Conservation (phyloP, 2,329 filamentous ascomycete species). For the Penicillium digitatum region DNA sequence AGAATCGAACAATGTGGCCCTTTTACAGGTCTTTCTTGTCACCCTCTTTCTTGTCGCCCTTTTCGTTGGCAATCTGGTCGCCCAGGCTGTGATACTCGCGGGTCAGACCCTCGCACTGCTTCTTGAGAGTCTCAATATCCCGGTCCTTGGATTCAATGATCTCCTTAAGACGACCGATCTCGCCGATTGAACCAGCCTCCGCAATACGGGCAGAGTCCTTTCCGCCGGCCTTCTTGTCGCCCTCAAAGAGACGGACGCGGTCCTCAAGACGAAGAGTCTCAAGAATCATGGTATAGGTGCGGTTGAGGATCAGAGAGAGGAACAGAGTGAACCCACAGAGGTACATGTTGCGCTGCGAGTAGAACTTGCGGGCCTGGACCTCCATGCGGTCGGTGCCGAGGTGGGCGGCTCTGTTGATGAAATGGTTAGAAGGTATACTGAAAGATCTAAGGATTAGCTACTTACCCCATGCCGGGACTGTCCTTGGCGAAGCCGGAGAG, state of each 20-base stretch:
- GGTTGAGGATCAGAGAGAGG: slow-evolving; percentile 94
- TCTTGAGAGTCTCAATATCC: slow-evolving; percentile 84
- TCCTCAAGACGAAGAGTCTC: slow-evolving; percentile 90
- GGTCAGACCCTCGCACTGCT: slow-evolving; percentile 79
- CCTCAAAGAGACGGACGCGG: slow-evolving; percentile 79
- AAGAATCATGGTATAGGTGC: slow-evolving; percentile 96
- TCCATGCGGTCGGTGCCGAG: slow-evolving; percentile 94
- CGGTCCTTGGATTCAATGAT: slow-evolving; percentile 69
- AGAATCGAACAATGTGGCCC: not conserved
- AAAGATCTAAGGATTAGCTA: slow-evolving; percentile 15
- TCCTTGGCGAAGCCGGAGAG: slow-evolving; percentile 68
- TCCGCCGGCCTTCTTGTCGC: slow-evolving; percentile 54
- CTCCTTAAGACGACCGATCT: slow-evolving; percentile 71
- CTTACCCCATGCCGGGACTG: slow-evolving; percentile 50
- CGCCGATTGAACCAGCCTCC: slow-evolving; percentile 67
- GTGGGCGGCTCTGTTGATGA: slow-evolving; percentile 57
- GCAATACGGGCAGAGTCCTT: slow-evolving; percentile 71
- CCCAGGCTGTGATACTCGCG: slow-evolving; percentile 81
- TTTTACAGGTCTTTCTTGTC: slow-evolving; percentile 56
- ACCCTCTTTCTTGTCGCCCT: slow-evolving; percentile 48
- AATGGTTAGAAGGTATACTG: slow-evolving; percentile 7
- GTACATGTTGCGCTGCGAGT: slow-evolving; percentile 99
- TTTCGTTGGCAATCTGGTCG: slow-evolving; percentile 66
- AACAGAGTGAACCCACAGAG: slow-evolving; percentile 99
- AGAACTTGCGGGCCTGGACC: slow-evolving; percentile 99